These are phyloP conservation scores for Aureobasidium namibiae DNA, from an alignment of 2,329 filamentous ascomycete species.

Conservation along the genomic window DNA sequence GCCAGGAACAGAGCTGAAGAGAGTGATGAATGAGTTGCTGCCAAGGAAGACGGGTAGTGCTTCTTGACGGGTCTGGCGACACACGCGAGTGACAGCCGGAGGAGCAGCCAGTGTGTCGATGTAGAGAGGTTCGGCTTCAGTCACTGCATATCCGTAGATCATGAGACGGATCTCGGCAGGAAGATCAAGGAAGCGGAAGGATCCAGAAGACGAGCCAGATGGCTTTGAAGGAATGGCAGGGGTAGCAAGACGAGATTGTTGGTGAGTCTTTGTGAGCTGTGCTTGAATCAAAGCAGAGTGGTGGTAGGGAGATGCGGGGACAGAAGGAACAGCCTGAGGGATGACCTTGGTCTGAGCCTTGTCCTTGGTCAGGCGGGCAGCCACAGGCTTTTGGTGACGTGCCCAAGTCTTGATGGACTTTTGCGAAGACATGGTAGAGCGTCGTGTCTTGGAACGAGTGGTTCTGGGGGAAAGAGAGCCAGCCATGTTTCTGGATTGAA, in stretches of 20 bases:
- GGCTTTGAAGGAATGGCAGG: background rate
- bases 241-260: background rate
- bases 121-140: conserved; percentile 1
- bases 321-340: background rate
- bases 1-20: conserved; percentile 6
- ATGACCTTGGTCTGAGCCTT: conserved; percentile 1
- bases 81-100: conserved; percentile 12
- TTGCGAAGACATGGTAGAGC: conserved; percentile 6
- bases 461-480: conserved; percentile 1
- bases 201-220: background rate
- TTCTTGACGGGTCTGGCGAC: conserved; percentile 15
- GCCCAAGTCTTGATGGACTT: conserved; percentile 8
- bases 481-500: conserved; percentile 1
- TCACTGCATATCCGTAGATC: conserved; percentile 13
- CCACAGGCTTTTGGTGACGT: conserved; percentile 6
- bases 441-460: conserved; percentile 9
- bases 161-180: conserved; percentile 15
- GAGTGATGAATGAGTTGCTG: conserved; percentile 10
- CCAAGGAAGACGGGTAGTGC: conserved; percentile 15
- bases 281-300: conserved; percentile 6
- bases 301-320: background rate
- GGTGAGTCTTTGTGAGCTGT: conserved; percentile 3
- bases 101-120: conserved; percentile 8
- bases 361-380: background rate
- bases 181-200: conserved; percentile 13